phyloP scores from a whole-genome alignment of 768 basidiomycete genomes.

The Lenzites betulinus region DNA sequence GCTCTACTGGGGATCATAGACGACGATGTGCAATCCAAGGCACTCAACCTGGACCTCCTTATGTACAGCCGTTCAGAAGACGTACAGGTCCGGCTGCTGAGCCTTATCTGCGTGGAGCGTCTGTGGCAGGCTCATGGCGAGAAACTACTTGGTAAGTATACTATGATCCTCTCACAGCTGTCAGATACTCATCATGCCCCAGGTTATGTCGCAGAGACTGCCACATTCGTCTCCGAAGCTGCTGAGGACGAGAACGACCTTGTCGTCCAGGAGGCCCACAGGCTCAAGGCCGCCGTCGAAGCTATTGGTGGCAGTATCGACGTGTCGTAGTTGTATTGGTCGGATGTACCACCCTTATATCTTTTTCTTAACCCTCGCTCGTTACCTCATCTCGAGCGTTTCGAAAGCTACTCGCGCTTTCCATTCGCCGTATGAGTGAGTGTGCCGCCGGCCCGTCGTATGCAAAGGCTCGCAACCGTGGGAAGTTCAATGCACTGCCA shows the following conservation, averaged over 20 bases:
- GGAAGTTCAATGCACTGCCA: too few species aligned
- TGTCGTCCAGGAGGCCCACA: conserved; percentile 70
- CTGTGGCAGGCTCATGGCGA: conserved; percentile 79
- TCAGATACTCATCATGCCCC: not conserved
- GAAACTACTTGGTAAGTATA: conserved; percentile 65
- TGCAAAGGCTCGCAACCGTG: too few species aligned
- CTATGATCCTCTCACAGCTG: not conserved
- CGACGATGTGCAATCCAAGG: conserved; percentile 67
- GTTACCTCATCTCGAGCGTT: too few species aligned
- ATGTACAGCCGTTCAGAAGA: conserved; percentile 92
- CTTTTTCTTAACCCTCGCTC: too few species aligned
- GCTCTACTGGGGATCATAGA: conserved; percentile 57
- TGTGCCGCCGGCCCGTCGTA: too few species aligned
- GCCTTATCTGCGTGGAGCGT: conserved; percentile 65
- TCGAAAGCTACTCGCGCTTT: too few species aligned
- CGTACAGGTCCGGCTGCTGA: conserved; percentile 62
- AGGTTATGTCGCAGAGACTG: conserved; percentile 81
- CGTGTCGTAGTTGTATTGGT: conserved; percentile 9
- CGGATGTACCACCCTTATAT: too few species aligned
- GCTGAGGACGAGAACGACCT: conserved; percentile 86
- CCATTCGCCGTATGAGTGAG: too few species aligned
- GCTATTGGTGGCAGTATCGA: conserved; percentile 62
- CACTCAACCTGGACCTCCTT: conserved; percentile 78
- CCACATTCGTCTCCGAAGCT: conserved; percentile 85
- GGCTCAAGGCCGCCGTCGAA: conserved; percentile 72